Conservation (phyloP, 2,329 filamentous ascomycete genomes). For the Apiospora kogelbergensis region DNA sequence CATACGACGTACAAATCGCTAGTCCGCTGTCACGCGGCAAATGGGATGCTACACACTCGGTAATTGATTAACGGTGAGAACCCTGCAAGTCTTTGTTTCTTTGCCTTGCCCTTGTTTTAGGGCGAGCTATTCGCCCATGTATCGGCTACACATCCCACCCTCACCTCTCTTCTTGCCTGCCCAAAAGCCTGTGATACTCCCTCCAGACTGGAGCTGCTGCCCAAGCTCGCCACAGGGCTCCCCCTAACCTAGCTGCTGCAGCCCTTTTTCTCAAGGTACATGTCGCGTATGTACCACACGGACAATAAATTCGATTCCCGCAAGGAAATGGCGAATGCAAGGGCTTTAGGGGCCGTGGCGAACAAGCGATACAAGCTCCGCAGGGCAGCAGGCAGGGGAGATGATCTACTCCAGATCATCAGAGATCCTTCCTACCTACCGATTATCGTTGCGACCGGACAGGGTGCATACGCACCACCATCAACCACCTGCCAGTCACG, state of each 20-base stretch:
- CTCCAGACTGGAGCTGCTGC: background rate
- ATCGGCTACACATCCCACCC: background rate
- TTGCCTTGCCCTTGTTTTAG: too few relatives aligned
- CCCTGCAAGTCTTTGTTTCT: background rate
- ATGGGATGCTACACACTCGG: constrained; percentile 8
- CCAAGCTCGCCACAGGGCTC: background rate
- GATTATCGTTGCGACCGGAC: background rate
- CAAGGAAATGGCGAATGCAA: background rate
- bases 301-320: background rate
- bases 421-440: background rate
- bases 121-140: background rate
- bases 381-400: background rate
- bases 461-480: background rate
- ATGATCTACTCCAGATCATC: background rate
- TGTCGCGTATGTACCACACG: too few relatives aligned
- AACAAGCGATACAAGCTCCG: constrained; percentile 1
- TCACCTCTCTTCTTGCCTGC: background rate
- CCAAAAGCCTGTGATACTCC: background rate
- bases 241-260: background rate
- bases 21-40: constrained; percentile 10
- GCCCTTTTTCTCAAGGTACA: background rate
- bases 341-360: background rate
- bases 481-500: background rate
- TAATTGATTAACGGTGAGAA: constrained; percentile 8
- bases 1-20: background rate